Evolutionary conservation across 257 asterid species (phyloP).

Genomic region (Solanum pimpinellifolium): DNA sequence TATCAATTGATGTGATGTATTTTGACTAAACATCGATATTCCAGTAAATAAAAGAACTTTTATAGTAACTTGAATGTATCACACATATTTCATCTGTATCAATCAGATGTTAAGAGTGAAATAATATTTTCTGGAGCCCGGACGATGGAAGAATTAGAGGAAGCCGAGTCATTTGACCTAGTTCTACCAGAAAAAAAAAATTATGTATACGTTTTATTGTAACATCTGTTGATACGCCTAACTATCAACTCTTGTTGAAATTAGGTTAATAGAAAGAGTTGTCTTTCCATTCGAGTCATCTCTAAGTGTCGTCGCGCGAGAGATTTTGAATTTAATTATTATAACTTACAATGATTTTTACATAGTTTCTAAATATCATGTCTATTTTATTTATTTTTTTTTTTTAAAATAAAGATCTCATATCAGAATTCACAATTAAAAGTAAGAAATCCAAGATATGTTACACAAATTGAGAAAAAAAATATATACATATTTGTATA

Average conservation of each 20-base stretch:
- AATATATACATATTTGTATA: fast-evolving
- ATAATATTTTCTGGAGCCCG: neutral
- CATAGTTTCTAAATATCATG: neutral
- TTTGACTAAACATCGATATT: neutral
- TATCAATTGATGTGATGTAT: neutral
- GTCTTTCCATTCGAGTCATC: neutral
- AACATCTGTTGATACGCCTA: neutral
- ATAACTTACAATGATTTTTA: neutral
- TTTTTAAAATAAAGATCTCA: neutral
- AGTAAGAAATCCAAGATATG: neutral
- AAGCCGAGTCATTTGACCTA: neutral
- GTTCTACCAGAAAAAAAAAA: neutral
- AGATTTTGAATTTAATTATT: neutral
- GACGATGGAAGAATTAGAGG: neutral
- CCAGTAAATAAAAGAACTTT: neutral
- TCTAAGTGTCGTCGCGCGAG: fast-evolving
- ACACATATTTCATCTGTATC: neutral
- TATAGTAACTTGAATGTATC: neutral
- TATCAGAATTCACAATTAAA: neutral
- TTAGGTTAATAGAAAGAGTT: too few species aligned
- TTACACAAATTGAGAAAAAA: neutral
- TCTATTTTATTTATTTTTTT: neutral
- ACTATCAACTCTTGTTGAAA: neutral
- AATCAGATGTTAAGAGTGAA: neutral
- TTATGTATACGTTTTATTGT: too few species aligned